Evolutionary conservation across 306 rosid genomes (phyloP), one percentile per base, ranked within the genome.

Genomic region (Aeschynomene evenia): DNA sequence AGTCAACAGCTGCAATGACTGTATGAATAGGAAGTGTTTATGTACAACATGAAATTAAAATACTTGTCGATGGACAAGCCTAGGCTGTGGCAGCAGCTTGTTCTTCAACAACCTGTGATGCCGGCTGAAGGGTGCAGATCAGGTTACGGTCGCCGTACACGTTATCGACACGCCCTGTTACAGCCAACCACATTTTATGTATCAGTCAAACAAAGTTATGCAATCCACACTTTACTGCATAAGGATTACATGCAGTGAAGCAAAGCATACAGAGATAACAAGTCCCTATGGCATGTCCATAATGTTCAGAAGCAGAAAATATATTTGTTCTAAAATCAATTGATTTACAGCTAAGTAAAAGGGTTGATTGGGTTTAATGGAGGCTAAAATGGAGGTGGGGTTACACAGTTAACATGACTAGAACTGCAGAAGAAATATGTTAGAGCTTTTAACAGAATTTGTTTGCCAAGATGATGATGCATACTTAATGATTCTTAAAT

Each of bases 81-180:
- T 91, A 95, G 19, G 99, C 99, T 56, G 82, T 67, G 62, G 95
- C 99, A 28, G 99, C 99, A n/a, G 91, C 96, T 71, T 74, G 82
- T 86, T 95, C 99, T 75, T 95, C 97, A 45, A 66, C 89, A 4
- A 62, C 76, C 74, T 89, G 92, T 28, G 92, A 69, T 46, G 81
- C 91, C 15, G 95, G 92, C 15, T 45, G 97, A 71, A 95, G 99
- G 70, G 99, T 95, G 91, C 96, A 91, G 71, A 91, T 19, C 37
- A 95, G 97, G 96, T 91, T 87, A 75, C 99, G 97, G 91, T 95
- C 99, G 4, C 99, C 99, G 5, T 95, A 95, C 76, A 95, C 99
- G 55, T 78, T 80, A 53, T 75, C 78, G 19, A 80, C 81, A 65
- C 85, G 85, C 53, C 85, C 85, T 81, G 87, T 66, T 53, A 43